Evolutionary conservation across 176 grass and related monocot species (phyloP), one percentile per base, ranked within the genome.

Genomic region (Puccinellia tenuiflora): DNA sequence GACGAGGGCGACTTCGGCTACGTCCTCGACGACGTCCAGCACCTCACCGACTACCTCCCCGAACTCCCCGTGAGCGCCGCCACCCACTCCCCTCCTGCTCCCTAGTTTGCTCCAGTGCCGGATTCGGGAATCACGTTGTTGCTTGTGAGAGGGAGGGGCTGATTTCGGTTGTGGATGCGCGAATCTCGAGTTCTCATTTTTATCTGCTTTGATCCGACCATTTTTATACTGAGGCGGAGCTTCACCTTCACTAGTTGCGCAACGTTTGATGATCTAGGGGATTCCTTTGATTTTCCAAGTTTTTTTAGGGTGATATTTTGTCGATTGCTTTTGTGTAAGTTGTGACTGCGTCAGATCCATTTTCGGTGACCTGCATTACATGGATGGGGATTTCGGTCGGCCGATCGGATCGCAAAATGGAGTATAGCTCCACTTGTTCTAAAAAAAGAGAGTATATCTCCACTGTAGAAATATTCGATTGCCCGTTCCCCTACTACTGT

Each of bases 21-120:
- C 84, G 77, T 98, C 79, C 91, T 98, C 70, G 96, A 98, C 68
- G 96, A 98, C 77, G 96, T 98, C 7, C 92, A 75, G 79, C 96
- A 98, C 77, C 70, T 98, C 85, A 88, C 77, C 28, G 96, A 98
- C 43, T 98, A 96, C 76, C 91, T 98, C 26, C 89, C 87, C 47
- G 83, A 93, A 54, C 24, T 93, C 6, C 83, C 85, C 5, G 96
- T 98, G 84, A 96, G 93, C 51, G 30, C 68, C 86, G 54, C 6
- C 20, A 35, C 43, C 16, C 22, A 10, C 29, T 25, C 39, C 66
- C 51, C 15, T n/a, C 43, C 25, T 72, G 24, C 17, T 15, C 18
- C 3, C 28, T 29, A 39, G 0, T 17, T 73, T 17, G 73, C 59
- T 81, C 28, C 30, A 25, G 29, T 81, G 64, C 81, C 50, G 8